Evolutionary conservation across 306 rosid genomes (phyloP).

Genomic region (Rosa rugosa): DNA sequence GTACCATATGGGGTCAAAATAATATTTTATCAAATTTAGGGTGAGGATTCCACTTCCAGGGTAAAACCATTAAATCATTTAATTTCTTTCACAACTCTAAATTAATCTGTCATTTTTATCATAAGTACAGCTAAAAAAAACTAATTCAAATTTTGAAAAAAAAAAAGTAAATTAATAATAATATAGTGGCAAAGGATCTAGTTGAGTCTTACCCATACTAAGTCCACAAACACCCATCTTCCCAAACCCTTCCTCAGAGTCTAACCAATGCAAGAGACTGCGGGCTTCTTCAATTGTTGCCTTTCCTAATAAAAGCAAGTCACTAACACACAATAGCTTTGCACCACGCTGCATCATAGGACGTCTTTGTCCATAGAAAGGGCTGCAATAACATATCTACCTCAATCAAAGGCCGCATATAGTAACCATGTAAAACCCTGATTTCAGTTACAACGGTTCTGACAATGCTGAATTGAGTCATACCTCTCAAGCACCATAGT

Average conservation of each 20-base stretch:
- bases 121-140: not conserved
- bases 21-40: slow-evolving; percentile 16
- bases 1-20: slow-evolving; percentile 24
- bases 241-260: slow-evolving; percentile 82
- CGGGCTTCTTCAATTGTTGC: slow-evolving; percentile 97
- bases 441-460: slow-evolving; percentile 11
- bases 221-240: slow-evolving; percentile 99
- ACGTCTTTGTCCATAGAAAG: slow-evolving; percentile 96
- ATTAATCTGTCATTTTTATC: not conserved
- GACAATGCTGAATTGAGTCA: slow-evolving; percentile 25
- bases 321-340: slow-evolving; percentile 93
- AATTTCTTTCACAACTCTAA: slow-evolving; percentile 4
- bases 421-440: not conserved
- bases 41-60: slow-evolving; percentile 6
- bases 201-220: slow-evolving; percentile 83
- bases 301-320: slow-evolving; percentile 92
- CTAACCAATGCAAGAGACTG: slow-evolving; percentile 89
- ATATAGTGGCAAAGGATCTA: slow-evolving; percentile 5
- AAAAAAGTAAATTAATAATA: not conserved
- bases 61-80: not conserved
- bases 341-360: slow-evolving; percentile 88
- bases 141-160: not conserved
- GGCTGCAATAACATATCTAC: slow-evolving; percentile 54
- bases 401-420: slow-evolving; percentile 12
- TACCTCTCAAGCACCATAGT: slow-evolving; percentile 99